Evolutionary conservation across 768 basidiomycete genomes (phyloP).

Genomic region (Mycena capillaripes): DNA sequence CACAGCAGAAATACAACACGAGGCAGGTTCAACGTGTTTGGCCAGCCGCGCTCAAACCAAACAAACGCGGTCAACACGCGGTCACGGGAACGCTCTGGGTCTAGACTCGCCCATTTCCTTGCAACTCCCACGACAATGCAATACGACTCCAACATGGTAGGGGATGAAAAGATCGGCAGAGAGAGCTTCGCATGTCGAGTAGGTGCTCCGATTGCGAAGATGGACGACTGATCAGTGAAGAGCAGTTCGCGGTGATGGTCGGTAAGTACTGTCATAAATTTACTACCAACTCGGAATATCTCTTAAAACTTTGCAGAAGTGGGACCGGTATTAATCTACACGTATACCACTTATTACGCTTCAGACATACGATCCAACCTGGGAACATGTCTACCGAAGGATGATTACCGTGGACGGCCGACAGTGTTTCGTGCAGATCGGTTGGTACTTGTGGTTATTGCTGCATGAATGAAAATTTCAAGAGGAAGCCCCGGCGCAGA

Average conservation of each 20-base stretch:
- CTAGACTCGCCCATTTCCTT: too few species aligned
- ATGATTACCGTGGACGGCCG: neutral
- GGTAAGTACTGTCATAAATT: neutral
- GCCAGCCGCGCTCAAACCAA: too few species aligned
- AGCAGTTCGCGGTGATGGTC: neutral
- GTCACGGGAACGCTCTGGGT: too few species aligned
- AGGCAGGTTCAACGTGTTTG: too few species aligned
- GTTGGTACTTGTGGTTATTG: neutral
- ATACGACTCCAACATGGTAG: too few species aligned
- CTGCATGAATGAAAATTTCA: neutral
- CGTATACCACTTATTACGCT: too few species aligned
- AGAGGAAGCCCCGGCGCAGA: too few species aligned
- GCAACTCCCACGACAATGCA: too few species aligned
- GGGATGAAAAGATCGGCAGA: neutral
- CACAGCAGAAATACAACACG: conserved; percentile 11
- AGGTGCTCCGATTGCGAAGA: neutral
- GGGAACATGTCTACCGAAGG: neutral
- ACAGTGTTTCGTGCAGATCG: neutral
- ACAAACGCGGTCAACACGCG: too few species aligned
- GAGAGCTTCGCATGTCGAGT: too few species aligned
- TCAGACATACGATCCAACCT: neutral
- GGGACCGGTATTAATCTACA: neutral
- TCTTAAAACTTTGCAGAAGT: neutral
- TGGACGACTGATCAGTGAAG: neutral
- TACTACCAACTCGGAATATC: neutral